Conservation (phyloP, 176 grass and related monocot genomes). For the Bromus sterilis region DNA sequence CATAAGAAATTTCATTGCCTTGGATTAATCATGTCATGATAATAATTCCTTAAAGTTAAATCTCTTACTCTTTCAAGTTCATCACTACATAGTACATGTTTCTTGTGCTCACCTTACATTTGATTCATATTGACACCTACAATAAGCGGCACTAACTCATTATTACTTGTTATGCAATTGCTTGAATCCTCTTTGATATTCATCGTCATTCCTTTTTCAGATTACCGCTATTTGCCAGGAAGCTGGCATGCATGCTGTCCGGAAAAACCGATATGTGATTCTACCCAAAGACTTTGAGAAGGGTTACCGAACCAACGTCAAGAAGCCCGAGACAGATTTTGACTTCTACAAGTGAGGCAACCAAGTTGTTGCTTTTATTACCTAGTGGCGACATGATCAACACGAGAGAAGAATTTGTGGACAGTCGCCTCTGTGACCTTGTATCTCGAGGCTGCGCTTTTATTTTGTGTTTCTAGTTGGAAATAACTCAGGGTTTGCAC, state of each 20-base stretch:
- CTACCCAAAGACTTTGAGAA: constrained; percentile 99
- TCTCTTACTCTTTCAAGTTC: neutral
- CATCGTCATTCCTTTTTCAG: neutral
- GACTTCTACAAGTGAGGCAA: constrained; percentile 91
- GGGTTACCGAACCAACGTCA: constrained; percentile 91
- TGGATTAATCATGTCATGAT: neutral
- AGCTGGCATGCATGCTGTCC: constrained; percentile 97
- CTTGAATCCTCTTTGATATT: neutral
- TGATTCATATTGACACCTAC: neutral
- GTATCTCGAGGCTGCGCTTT: neutral
- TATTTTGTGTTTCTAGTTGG: too few relatives aligned
- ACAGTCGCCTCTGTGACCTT: neutral
- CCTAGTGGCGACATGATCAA: neutral
- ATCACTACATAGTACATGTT: neutral
- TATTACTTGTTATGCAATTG: neutral
- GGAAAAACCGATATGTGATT: constrained; percentile 94
- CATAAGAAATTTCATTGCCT: neutral
- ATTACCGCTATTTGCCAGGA: constrained; percentile 54
- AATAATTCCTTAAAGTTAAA: neutral
- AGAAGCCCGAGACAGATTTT: constrained; percentile 95
- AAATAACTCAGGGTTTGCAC: too few relatives aligned
- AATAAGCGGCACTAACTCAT: too few relatives aligned
- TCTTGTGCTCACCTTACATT: neutral
- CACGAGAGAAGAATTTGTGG: neutral
- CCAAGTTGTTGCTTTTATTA: neutral